These are phyloP conservation scores for Amanita subjunquillea DNA, from an alignment of 768 basidiomycete genomes.

Conservation along the genomic window DNA sequence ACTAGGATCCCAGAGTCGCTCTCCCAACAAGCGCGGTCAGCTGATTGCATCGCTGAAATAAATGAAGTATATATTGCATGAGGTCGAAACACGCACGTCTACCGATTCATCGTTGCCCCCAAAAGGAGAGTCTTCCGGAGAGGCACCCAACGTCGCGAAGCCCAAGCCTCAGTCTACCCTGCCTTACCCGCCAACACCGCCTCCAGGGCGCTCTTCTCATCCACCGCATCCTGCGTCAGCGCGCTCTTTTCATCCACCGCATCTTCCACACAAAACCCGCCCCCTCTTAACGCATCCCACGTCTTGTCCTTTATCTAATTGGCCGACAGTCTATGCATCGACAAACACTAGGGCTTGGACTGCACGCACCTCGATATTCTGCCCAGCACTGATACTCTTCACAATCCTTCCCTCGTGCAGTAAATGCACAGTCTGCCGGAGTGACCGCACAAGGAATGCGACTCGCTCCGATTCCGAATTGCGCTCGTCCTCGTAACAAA, in stretches of 20 bases:
- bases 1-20: no score
- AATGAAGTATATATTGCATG: no score
- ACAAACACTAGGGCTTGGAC: not conserved
- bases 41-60: no score
- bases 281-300: constrained; percentile 47
- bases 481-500: constrained; percentile 29
- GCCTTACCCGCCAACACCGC: no score
- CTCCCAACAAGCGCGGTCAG: no score
- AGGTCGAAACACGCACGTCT: no score
- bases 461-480: no score
- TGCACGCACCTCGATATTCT: constrained; percentile 56
- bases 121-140: no score
- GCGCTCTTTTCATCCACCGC: constrained; percentile 54
- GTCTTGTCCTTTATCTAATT: constrained; percentile 46
- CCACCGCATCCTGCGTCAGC: constrained; percentile 16
- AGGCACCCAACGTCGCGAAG: no score
- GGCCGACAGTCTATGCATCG: not conserved
- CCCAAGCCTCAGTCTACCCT: no score
- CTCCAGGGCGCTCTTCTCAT: constrained; percentile 32
- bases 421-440: constrained; percentile 65
- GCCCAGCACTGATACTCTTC: constrained; percentile 67
- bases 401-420: constrained; percentile 65
- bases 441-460: constrained; percentile 67
- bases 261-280: constrained; percentile 24
- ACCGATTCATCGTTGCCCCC: no score